Conservation (phyloP, 768 basidiomycete genomes). For the Sporobolomyces roseus region DNA sequence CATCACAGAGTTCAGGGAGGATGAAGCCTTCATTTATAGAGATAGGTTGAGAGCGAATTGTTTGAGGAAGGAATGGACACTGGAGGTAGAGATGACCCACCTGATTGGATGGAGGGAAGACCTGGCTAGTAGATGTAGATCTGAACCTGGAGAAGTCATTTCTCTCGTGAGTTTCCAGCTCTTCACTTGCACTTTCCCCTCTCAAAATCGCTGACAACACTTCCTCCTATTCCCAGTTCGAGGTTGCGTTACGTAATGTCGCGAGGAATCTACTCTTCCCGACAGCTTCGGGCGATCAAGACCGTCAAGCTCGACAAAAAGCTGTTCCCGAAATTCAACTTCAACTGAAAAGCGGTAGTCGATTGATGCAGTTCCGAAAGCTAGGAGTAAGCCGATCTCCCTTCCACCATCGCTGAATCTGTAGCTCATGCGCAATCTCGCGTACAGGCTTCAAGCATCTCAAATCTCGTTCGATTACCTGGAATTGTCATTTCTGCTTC, state of each 20-base stretch:
- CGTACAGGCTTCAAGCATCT: slow-evolving; percentile 71
- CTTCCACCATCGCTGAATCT: background rate
- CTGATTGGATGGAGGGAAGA: slow-evolving; percentile 80
- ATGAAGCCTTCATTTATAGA: slow-evolving; percentile 40
- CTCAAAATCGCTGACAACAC: background rate
- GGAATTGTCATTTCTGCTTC: slow-evolving; percentile 98
- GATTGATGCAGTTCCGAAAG: slow-evolving; percentile 88
- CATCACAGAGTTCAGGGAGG: slow-evolving; percentile 38
- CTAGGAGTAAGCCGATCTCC: slow-evolving; percentile 59
- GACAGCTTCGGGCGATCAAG: slow-evolving; percentile 48
- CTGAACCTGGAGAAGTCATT: slow-evolving; percentile 79
- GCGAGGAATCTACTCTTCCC: slow-evolving; percentile 81
- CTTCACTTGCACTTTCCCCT: background rate
- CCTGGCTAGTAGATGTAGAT: slow-evolving; percentile 83
- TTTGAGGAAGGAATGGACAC: slow-evolving; percentile 76
- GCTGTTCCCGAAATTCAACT: slow-evolving; percentile 73
- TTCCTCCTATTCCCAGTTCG: slow-evolving; percentile 61
- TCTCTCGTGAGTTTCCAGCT: slow-evolving; percentile 66
- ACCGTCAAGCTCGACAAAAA: slow-evolving; percentile 40
- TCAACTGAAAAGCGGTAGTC: slow-evolving; percentile 80
- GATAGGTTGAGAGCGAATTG: slow-evolving; percentile 87
- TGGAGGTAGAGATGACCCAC: slow-evolving; percentile 76
- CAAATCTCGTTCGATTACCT: slow-evolving; percentile 90
- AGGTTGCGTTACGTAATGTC: slow-evolving; percentile 79
- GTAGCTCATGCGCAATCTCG: background rate